Evolutionary conservation across 202 grass and related monocot genomes (phyloP).

Genomic region (Zoysia matrella): DNA sequence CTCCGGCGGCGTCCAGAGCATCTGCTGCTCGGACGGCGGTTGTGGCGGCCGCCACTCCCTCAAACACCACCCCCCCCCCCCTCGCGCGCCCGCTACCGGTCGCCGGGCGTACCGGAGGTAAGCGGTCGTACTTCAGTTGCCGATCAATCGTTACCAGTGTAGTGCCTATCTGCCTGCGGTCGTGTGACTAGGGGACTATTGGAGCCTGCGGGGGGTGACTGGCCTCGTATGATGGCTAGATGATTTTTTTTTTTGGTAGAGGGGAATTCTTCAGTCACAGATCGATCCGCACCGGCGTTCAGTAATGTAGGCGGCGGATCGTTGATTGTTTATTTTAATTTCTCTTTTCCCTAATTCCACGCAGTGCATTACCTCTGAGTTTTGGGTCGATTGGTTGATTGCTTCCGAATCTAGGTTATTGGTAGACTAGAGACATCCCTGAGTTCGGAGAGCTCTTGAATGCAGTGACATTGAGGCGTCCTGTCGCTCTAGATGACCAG

Average conservation of each 20-base stretch:
- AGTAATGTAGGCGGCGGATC: not conserved
- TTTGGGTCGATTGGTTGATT: not conserved
- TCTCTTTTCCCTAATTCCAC: not conserved
- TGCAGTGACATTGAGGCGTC: not conserved
- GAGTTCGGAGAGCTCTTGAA: not conserved
- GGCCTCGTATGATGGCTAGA: not conserved
- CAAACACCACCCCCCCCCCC: too few species aligned
- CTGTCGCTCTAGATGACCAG: not conserved
- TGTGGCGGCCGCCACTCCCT: not conserved
- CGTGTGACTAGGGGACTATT: not conserved
- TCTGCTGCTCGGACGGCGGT: not conserved
- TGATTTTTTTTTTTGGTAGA: not conserved
- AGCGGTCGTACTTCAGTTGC: not conserved
- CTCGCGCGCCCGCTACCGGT: too few species aligned
- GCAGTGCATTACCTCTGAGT: not conserved
- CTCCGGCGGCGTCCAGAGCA: not conserved
- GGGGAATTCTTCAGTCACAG: not conserved
- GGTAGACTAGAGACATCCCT: not conserved
- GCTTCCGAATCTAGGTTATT: too few species aligned
- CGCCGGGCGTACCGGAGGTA: constrained; percentile 2
- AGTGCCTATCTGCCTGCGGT: not conserved
- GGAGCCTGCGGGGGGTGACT: not conserved
- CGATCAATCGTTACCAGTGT: not conserved
- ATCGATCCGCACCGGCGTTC: not conserved
- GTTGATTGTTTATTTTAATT: not conserved